Evolutionary conservation across 2,329 filamentous ascomycete species (phyloP).

Genomic region (Lecanicillium sp.): DNA sequence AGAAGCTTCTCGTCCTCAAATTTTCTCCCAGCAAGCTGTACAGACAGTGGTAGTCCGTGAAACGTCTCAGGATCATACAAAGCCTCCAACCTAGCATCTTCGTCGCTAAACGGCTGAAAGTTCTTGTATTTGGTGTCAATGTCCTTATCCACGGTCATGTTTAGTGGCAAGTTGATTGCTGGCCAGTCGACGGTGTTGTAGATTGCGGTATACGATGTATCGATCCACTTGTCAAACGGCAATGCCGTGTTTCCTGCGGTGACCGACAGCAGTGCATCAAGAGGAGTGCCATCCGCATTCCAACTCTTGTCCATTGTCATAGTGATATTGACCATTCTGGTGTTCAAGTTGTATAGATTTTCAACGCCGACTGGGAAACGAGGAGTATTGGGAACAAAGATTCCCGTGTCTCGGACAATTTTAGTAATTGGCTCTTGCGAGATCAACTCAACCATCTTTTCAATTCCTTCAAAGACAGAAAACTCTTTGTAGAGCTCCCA

Average conservation of each 20-base stretch:
- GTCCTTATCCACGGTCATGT: not conserved
- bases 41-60: conserved; percentile 8
- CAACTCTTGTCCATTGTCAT: not conserved
- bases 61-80: conserved; percentile 9
- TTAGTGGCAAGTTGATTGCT: not conserved
- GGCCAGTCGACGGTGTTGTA: conserved; percentile 3
- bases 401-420: not conserved
- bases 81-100: not conserved
- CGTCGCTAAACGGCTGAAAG: not conserved
- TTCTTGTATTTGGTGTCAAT: not conserved
- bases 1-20: conserved; percentile 11
- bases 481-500: conserved; percentile 1
- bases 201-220: not conserved
- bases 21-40: conserved; percentile 9
- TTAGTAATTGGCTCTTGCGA: not conserved
- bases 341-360: not conserved
- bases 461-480: conserved; percentile 1
- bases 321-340: not conserved
- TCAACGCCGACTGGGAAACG: not conserved
- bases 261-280: not conserved
- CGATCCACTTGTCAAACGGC: not conserved
- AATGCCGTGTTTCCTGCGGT: not conserved
- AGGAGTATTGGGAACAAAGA: not conserved
- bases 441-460: not conserved
- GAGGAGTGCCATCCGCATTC: not conserved